These are phyloP conservation scores for Penicillium crustosum DNA, from an alignment of 2,329 filamentous ascomycete species.

Conservation along the genomic window DNA sequence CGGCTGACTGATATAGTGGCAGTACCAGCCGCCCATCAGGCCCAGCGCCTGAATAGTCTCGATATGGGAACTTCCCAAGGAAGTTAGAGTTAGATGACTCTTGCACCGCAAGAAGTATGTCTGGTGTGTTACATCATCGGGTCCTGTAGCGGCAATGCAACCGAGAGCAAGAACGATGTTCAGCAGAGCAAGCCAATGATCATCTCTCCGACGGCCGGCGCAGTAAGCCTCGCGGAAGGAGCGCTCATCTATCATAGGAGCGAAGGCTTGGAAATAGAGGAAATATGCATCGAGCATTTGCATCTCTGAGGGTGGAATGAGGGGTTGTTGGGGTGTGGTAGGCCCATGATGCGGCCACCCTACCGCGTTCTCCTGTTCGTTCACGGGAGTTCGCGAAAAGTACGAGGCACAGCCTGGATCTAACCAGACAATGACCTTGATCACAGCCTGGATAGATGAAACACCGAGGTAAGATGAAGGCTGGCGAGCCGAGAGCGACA, in stretches of 20 bases:
- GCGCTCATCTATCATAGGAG: slow-evolving; percentile 71
- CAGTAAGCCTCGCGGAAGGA: slow-evolving; percentile 67
- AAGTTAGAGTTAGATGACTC: slow-evolving; percentile 65
- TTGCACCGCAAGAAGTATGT: slow-evolving; percentile 69
- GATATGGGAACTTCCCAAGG: slow-evolving; percentile 68
- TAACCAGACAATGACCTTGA: slow-evolving; percentile 66
- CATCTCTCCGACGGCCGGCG: slow-evolving; percentile 62
- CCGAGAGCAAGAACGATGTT: slow-evolving; percentile 78
- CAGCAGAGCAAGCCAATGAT: slow-evolving; percentile 68
- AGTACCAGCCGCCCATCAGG: slow-evolving; percentile 72
- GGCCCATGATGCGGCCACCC: slow-evolving; percentile 38
- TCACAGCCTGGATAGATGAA: slow-evolving; percentile 71
- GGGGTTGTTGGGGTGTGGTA: slow-evolving; percentile 50
- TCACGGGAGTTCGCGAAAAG: slow-evolving; percentile 44
- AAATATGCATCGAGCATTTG: slow-evolving; percentile 74
- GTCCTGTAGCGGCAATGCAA: slow-evolving; percentile 66
- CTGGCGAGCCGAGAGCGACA: slow-evolving; percentile 62
- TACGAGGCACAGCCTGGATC: slow-evolving; percentile 52
- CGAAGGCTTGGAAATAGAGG: slow-evolving; percentile 68
- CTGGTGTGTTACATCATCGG: slow-evolving; percentile 64
- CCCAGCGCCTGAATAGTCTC: slow-evolving; percentile 71
- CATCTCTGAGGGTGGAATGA: slow-evolving; percentile 62
- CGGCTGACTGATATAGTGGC: slow-evolving; percentile 74
- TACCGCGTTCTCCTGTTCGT: slow-evolving; percentile 14
- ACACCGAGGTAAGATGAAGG: slow-evolving; percentile 68